Evolutionary conservation across 2,329 filamentous ascomycete species (phyloP).

Genomic region (Dactylonectria estremocensis): DNA sequence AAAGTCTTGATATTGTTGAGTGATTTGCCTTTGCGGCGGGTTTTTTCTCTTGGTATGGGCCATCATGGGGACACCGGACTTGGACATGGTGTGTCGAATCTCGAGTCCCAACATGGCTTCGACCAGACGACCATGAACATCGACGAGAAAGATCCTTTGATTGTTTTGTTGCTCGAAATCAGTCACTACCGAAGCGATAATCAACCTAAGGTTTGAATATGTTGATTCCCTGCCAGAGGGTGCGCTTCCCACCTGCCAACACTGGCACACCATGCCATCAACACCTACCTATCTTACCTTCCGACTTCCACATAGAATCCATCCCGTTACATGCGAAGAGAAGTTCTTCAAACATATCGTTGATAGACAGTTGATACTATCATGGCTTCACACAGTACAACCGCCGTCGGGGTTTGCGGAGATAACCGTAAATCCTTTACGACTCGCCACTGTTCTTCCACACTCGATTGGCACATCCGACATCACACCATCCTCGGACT

Average conservation of each 20-base stretch:
- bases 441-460: neutral
- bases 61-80: neutral
- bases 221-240: neutral
- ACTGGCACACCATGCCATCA: too few species aligned
- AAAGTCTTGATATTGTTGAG: neutral
- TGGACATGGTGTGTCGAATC: neutral
- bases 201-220: neutral
- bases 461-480: neutral
- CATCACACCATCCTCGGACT: constrained; percentile 6
- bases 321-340: neutral
- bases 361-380: neutral
- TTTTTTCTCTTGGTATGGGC: neutral
- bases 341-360: neutral
- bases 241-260: neutral
- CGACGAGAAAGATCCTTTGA: neutral
- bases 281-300: neutral
- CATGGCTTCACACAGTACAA: neutral
- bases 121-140: neutral
- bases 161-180: neutral
- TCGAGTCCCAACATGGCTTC: neutral
- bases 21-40: neutral
- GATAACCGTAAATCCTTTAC: constrained; percentile 26
- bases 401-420: constrained; percentile 37
- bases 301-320: neutral
- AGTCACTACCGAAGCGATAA: neutral